Base-by-base conservation (phyloP, 768 basidiomycete genomes). In the Pleurotus eryngii region DNA sequence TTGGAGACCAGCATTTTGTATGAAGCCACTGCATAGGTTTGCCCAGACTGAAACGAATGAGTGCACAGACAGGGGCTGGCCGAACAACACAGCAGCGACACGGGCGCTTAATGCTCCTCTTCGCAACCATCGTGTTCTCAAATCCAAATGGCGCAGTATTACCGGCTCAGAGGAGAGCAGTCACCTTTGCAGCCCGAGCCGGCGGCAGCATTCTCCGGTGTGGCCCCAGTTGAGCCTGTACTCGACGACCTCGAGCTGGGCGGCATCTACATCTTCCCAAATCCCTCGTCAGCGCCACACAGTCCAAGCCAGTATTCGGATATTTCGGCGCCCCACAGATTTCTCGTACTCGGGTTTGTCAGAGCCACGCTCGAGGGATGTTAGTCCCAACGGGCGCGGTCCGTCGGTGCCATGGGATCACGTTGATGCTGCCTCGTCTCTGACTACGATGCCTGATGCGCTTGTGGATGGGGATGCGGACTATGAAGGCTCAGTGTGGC, bases 261-360 rank as follows among this genome's bases (percentile, higher is more conserved):
- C 43, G 59, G 55, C 24, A 50, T 63, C 3, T 66, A 65, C 46
- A 53, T 66, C 6, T 66, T 66, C 53, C 65, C 65, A 37, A 57
- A 57, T 39, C 65, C 65, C 17, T 54, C 62, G 15, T 65, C 65
- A 15, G 55, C 60, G 15, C 60, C 62, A 5, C 46, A 56, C 14
- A 63, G 64, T 59, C 64, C 65, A 9, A 58, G 58, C 50, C 60
- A 58, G 22, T 46, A 49, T 4, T 64, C 65, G 30, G 62, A 59
- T 15, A 22, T 56, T 24, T 61, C 64, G 9, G 45, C 49, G 12
- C 53, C 53, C 47, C 9, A 57, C 59, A 14, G 43, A 57, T 35
- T 50, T 60, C 22, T 55, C 59, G 17, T 49, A 55, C 20, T 61
- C 63, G 14, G 54, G 40, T 9, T 11, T 65, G 4, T 62, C 57